Evolutionary conservation across 2,329 filamentous ascomycete species (phyloP), one percentile per base, ranked within the genome.

Genomic region (Elsinoe fawcettii): DNA sequence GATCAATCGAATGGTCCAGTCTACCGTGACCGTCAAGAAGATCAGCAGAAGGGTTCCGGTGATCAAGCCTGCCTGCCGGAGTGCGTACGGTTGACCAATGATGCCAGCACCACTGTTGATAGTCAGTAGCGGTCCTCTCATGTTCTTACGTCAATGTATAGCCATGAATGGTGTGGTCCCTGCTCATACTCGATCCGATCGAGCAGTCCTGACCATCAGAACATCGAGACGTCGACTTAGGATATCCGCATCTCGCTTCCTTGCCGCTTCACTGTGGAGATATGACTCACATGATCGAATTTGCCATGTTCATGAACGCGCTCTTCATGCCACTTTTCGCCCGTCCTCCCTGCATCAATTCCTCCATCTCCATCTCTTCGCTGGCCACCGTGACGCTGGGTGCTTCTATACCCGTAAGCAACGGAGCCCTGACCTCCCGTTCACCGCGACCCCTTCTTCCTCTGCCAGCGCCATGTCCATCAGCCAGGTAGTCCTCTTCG

Each of bases 231-330:
- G 16, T 34, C n/a, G 22, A 51, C n/a, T n/a, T n/a, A n/a, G n/a
- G n/a, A n/a, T n/a, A n/a, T n/a, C n/a, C n/a, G n/a, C n/a, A n/a
- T n/a, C n/a, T n/a, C n/a, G n/a, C n/a, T 51, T 27, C 3, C 20
- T 8, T 18, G 11, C 20, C 14, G 9, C 22, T 23, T n/a, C 41
- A 8, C 16, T 20, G 41, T 23, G 4, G 5, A 49, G 11, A n/a
- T 14, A 12, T n/a, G n/a, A 62, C 73, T 63, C 63, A 75, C 73
- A 99, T 96, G 70, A 99, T 99, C 66, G 88, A 95, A 75, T 99
- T 99, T 61, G 93, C 92, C 93, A 99, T 99, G 74, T 99, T 99
- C 90, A 97, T 96, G 65, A 99, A 97, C 2, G 93, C 92, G 69
- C 87, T 89, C 61, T 81, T 79, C 74, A 97, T 80, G 4, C 87